Percentiles rank a stretch among this genome's conserved stretches.
Evolutionary conservation across 2,329 filamentous ascomycete genomes (phyloP).

Genomic region (Diaporthe caulivora): DNA sequence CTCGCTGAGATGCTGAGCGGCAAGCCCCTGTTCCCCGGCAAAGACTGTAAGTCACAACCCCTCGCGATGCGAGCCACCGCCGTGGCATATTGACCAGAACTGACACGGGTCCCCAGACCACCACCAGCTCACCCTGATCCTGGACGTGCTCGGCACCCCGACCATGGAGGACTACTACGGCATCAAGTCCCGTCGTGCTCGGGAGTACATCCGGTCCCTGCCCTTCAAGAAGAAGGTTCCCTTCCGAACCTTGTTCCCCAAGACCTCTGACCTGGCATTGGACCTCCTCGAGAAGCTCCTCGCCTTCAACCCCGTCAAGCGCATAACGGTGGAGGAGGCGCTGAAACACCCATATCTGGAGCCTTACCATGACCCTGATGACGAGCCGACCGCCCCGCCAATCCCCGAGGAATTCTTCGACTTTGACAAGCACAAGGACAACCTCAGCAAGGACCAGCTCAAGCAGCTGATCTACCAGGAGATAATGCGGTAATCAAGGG

Average conservation of each 20-base stretch:
- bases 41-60: conserved; percentile 81
- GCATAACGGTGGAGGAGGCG: conserved; percentile 97
- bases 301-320: conserved; percentile 98
- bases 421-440: conserved; percentile 99
- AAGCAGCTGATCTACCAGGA: conserved; percentile 98
- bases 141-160: conserved; percentile 96
- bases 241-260: conserved; percentile 96
- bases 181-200: conserved; percentile 96
- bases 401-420: conserved; percentile 99
- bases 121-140: conserved; percentile 95
- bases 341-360: conserved; percentile 98
- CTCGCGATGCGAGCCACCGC: neutral
- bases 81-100: neutral
- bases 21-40: conserved; percentile 97
- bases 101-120: conserved; percentile 73
- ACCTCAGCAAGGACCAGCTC: conserved; percentile 96
- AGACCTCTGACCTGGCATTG: conserved; percentile 96
- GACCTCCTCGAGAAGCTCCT: conserved; percentile 95
- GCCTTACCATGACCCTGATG: conserved; percentile 98
- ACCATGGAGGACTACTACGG: conserved; percentile 99
- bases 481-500: conserved; percentile 75
- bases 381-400: conserved; percentile 95
- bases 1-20: conserved; percentile 98
- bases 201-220: conserved; percentile 97
- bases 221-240: conserved; percentile 99